Percentiles rank a stretch among this genome's conserved stretches.
Evolutionary conservation across 176 grass and related monocot genomes (phyloP).

Genomic region (Eragrostis nindensis): DNA sequence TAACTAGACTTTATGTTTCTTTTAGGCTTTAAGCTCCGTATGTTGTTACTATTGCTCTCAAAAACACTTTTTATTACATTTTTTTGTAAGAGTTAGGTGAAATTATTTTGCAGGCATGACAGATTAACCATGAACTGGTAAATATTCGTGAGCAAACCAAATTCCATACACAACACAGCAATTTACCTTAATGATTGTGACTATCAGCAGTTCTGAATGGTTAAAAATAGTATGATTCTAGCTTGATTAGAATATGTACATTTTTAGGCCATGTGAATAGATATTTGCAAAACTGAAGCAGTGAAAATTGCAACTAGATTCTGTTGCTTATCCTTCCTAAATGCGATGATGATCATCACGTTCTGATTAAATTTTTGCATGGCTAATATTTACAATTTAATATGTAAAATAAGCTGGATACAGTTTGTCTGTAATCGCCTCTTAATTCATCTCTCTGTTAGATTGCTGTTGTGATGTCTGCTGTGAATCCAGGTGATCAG

Average conservation of each 20-base stretch:
- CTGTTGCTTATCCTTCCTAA: not conserved
- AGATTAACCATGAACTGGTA: not conserved
- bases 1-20: slow-evolving; percentile 23
- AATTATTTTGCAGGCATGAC: not conserved
- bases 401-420: too few species aligned
- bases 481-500: too few species aligned
- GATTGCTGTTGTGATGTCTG: too few species aligned
- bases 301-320: not conserved
- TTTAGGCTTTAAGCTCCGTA: not conserved
- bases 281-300: not conserved
- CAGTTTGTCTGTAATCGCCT: too few species aligned
- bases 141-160: not conserved
- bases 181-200: too few species aligned
- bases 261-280: not conserved
- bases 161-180: too few species aligned
- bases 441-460: too few species aligned
- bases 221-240: not conserved
- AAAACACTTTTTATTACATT: not conserved
- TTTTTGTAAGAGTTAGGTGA: not conserved
- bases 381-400: too few species aligned
- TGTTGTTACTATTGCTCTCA: not conserved
- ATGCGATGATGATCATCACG: too few species aligned
- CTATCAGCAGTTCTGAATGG: not conserved
- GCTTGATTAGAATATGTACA: not conserved
- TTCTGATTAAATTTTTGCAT: too few species aligned